Conservation (phyloP, 73 alveolate species). For the Halteria grandinella region DNA sequence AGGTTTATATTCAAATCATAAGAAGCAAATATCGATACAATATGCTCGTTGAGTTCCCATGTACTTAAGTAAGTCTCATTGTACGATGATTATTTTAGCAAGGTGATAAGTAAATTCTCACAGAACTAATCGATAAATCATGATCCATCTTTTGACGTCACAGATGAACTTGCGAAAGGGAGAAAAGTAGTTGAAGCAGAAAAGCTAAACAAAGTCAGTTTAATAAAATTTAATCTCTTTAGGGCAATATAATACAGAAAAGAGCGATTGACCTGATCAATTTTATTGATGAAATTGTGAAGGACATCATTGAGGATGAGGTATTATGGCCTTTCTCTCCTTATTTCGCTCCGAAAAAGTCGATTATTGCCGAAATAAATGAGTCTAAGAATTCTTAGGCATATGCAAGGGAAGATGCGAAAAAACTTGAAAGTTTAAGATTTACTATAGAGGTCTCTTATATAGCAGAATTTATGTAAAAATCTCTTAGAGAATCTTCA, state of each 20-base stretch:
- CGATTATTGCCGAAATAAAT: not conserved
- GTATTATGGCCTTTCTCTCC: not conserved
- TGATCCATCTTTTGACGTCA: constrained; percentile 45
- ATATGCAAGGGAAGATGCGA: not conserved
- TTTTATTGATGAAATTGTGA: constrained; percentile 29
- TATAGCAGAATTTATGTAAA: constrained; percentile 23
- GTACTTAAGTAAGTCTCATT: constrained; percentile 13
- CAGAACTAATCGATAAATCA: constrained; percentile 11
- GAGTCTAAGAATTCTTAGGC: not conserved
- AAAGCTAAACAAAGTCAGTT: constrained; percentile 19
- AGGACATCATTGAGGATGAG: constrained; percentile 44
- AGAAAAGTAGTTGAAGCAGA: constrained; percentile 21
- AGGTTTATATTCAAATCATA: constrained; percentile 40
- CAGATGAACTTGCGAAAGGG: constrained; percentile 3
- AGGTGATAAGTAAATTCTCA: constrained; percentile 15
- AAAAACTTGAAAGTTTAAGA: constrained; percentile 35
- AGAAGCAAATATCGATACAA: constrained; percentile 42
- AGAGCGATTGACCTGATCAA: constrained; percentile 26
- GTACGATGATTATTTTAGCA: not conserved
- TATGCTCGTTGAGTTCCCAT: constrained; percentile 29
- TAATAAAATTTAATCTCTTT: not conserved
- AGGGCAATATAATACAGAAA: constrained; percentile 28
- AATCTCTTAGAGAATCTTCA: constrained; percentile 14
- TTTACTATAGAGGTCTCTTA: constrained; percentile 46
- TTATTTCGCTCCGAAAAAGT: constrained; percentile 7